A percentile compares a stretch with the other conserved stretches of the same genome.
phyloP scores from a whole-genome alignment of 176 grass and related monocot genomes.

The Chloris gayana region DNA sequence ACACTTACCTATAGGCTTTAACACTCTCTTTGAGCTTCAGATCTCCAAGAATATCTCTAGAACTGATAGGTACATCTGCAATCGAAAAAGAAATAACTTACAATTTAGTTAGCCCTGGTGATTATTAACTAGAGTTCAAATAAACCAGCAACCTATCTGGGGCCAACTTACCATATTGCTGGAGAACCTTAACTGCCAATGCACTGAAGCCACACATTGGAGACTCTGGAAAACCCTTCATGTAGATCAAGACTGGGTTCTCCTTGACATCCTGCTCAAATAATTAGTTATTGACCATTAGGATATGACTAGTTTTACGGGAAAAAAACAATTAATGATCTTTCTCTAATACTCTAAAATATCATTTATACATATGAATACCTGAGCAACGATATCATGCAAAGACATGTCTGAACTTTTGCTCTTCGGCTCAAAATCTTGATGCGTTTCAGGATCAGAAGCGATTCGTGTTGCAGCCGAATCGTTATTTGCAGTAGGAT shows the following conservation, averaged over 20 bases:
- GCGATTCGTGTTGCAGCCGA: constrained; percentile 39
- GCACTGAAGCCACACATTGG: constrained; percentile 94
- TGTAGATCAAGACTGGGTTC: constrained; percentile 85
- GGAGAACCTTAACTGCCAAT: constrained; percentile 87
- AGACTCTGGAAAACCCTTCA: constrained; percentile 86
- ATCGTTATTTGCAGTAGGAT: constrained; percentile 40
- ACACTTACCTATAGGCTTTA: constrained; percentile 74
- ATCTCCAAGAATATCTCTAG: constrained; percentile 85
- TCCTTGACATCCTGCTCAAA: constrained; percentile 78
- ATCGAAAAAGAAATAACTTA: constrained; percentile 34
- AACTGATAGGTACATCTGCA: constrained; percentile 66
- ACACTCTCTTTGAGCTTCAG: constrained; percentile 81
- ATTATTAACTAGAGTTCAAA: neutral
- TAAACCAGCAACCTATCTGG: neutral
- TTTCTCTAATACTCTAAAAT: neutral
- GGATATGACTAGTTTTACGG: neutral
- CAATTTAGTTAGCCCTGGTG: neutral
- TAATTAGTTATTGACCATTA: neutral
- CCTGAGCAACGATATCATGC: constrained; percentile 51
- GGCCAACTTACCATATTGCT: constrained; percentile 69
- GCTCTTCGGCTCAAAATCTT: constrained; percentile 72
- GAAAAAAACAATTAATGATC: neutral
- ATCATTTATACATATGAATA: constrained; percentile 32
- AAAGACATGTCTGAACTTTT: constrained; percentile 60
- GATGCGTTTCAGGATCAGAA: constrained; percentile 70